Evolutionary conservation across 148 eudicot species (phyloP), one percentile per base, ranked within the genome.

Genomic region (Oxyria digyna): DNA sequence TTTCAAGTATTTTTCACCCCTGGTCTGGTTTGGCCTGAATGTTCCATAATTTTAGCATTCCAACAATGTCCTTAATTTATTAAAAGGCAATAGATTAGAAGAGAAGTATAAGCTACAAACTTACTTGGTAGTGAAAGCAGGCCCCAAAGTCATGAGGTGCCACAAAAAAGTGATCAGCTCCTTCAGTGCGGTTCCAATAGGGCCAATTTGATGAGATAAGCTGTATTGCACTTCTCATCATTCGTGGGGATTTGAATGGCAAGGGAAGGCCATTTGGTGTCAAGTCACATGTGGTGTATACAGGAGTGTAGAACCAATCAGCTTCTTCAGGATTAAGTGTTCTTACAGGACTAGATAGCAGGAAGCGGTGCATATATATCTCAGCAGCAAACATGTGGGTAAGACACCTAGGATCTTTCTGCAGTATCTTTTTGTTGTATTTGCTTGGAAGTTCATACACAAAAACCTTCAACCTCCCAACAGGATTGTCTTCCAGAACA

Each of bases 161-260:
- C 20, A 94, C 91, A 74, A 94, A 94, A 73, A 94, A 94, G 80
- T 94, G 98, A 79, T 94, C 97, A n/a, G 97, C 98, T 77, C 98
- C 98, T 77, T 94, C 97, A 0, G 98, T 90, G 63, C 92, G 81
- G 76, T 94, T 94, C 98, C 98, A 94, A 62, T 94, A 94, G 75
- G 98, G 98, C 98, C 98, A 94, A 74, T 88, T 90, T 31, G 97
- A 90, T 64, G 98, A 86, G 50, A 94, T 90, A 67, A 94, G 97
- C 72, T 94, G 98, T 77, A 94, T 88, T 37, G 98, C 98, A 80
- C 98, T 94, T 72, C 98, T 90, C 98, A 90, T 94, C 98, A 90
- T 94, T 32, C 97, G 84, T 18, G 98, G 98, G 35, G 98, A 94
- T 78, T 94, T 94, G 75, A 94, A 94, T 20, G 98, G 98, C 71